Conservation (phyloP, 441 rosid genomes). For the Dalechampia spathulata region DNA sequence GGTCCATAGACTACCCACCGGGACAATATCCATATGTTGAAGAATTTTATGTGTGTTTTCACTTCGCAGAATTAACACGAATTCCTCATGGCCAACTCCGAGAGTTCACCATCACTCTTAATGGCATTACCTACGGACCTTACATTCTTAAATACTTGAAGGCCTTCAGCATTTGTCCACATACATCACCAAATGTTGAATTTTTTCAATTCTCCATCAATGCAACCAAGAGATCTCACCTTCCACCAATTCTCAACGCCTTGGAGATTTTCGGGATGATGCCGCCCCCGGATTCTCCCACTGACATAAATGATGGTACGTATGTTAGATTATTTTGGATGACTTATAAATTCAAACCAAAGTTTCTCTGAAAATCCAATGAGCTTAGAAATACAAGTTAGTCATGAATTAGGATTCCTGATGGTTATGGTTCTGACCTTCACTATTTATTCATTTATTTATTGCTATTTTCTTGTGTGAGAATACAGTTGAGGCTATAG, state of each 20-base stretch:
- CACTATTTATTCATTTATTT: no score
- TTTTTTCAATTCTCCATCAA: background rate
- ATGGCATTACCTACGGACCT: background rate
- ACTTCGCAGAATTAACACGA: slow-evolving; percentile 17
- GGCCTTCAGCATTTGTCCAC: background rate
- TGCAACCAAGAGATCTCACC: slow-evolving; percentile 8
- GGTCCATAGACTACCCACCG: background rate
- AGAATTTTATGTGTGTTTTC: slow-evolving; percentile 8
- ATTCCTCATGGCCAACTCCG: background rate
- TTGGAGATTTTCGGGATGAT: background rate
- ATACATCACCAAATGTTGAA: background rate
- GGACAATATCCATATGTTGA: rapidly evolving
- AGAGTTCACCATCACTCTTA: slow-evolving; percentile 4
- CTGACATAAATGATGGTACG: slow-evolving; percentile 21
- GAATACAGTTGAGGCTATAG: slow-evolving; percentile 20
- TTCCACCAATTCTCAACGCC: slow-evolving; percentile 29
- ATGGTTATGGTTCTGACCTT: no score
- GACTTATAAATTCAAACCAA: no score
- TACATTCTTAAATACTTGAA: slow-evolving; percentile 12
- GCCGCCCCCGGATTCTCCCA: background rate
- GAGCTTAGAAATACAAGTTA: no score
- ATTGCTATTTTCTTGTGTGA: no score
- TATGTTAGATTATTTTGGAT: no score
- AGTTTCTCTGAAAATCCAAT: no score
- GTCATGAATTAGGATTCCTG: no score